Percentiles rank a stretch among this genome's conserved stretches.
phyloP scores from a whole-genome alignment of 176 grass and related monocot genomes.

The Ampelocalamus luodianensis region DNA sequence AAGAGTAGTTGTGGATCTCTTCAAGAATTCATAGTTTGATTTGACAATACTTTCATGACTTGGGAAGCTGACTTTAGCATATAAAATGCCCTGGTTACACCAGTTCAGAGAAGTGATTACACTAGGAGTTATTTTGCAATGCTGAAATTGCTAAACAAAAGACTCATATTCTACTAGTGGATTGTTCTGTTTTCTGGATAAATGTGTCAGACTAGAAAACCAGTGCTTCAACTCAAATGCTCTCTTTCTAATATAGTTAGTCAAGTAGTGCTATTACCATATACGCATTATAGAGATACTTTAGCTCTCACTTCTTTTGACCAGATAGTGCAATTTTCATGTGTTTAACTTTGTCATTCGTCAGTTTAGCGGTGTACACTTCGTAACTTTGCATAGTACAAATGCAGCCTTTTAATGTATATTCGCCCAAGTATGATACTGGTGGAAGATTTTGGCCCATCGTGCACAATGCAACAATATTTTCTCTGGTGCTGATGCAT shows the following conservation, averaged over 20 bases:
- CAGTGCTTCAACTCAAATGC: neutral
- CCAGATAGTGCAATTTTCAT: neutral
- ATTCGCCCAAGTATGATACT: constrained; percentile 87
- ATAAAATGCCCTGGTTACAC: neutral
- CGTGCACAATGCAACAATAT: constrained; percentile 83
- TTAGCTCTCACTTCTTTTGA: neutral
- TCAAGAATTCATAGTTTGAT: neutral
- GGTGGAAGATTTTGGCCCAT: constrained; percentile 92
- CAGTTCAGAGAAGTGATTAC: constrained; percentile 20
- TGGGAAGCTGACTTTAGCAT: neutral
- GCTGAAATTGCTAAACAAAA: constrained; percentile 5
- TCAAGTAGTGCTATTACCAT: neutral
- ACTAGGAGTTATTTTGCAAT: constrained; percentile 8
- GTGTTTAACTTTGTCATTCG: constrained; percentile 10
- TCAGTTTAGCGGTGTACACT: constrained; percentile 9
- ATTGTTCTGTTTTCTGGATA: constrained; percentile 14
- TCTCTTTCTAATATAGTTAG: neutral
- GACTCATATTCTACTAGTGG: neutral
- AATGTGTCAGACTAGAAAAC: neutral
- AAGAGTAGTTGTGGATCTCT: neutral
- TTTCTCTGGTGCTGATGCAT: constrained; percentile 86
- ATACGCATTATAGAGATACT: neutral
- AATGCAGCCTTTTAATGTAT: constrained; percentile 88
- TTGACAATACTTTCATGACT: neutral
- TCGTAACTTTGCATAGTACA: constrained; percentile 33